phyloP scores from a whole-genome alignment of 176 grass and related monocot species.

The Aegilops bicornis region DNA sequence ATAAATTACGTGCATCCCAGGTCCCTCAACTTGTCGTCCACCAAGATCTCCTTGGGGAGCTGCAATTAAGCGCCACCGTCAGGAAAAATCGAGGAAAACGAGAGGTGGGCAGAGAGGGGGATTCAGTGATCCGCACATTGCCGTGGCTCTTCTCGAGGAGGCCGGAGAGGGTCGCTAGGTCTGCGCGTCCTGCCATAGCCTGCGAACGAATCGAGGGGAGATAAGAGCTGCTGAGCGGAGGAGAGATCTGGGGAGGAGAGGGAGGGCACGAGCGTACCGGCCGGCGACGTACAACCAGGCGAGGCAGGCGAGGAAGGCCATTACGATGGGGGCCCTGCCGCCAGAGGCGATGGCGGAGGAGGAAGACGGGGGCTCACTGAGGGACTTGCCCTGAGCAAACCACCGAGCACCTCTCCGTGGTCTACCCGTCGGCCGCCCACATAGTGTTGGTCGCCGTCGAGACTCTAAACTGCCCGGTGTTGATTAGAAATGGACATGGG shows the following conservation, averaged over 20 bases:
- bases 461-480: too few relatives aligned
- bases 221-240: not conserved
- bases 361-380: constrained; percentile 13
- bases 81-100: not conserved
- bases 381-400: too few relatives aligned
- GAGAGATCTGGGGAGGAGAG: constrained; percentile 17
- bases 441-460: too few relatives aligned
- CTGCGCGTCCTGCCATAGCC: constrained; percentile 91
- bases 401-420: too few relatives aligned
- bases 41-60: constrained; percentile 67
- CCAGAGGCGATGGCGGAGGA: not conserved
- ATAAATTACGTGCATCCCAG: constrained; percentile 81
- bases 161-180: constrained; percentile 53
- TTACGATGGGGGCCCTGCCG: constrained; percentile 54
- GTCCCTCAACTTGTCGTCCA: constrained; percentile 85
- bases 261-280: constrained; percentile 28
- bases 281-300: constrained; percentile 96
- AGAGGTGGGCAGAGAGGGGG: not conserved
- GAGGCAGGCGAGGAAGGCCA: constrained; percentile 56
- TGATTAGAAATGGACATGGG: too few relatives aligned
- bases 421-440: too few relatives aligned
- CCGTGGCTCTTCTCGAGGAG: constrained; percentile 76
- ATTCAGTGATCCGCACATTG: constrained; percentile 58
- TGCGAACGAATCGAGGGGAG: constrained; percentile 14
- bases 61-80: constrained; percentile 19